phyloP scores from a whole-genome alignment of 306 rosid species.

The Glycyrrhiza uralensis region DNA sequence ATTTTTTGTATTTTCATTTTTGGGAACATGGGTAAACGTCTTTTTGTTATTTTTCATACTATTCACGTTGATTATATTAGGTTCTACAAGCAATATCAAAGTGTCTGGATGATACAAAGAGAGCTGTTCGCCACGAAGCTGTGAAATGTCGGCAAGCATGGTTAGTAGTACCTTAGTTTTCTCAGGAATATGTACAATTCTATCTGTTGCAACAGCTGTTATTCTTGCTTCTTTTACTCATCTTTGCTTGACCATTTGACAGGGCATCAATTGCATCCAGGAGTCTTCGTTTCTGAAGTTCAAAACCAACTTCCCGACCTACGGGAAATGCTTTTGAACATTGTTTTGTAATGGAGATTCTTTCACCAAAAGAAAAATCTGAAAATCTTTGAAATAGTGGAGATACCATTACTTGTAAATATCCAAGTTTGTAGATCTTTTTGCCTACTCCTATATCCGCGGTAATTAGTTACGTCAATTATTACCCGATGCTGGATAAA shows the following conservation, averaged over 20 bases:
- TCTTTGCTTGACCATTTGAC: slow-evolving; percentile 13
- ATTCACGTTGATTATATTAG: slow-evolving; percentile 38
- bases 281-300: slow-evolving; percentile 44
- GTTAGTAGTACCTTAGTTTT: slow-evolving; percentile 42
- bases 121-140: slow-evolving; percentile 86
- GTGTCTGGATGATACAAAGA: slow-evolving; percentile 72
- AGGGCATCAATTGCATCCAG: slow-evolving; percentile 63
- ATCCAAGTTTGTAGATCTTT: background rate
- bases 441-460: background rate
- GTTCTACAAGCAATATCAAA: slow-evolving; percentile 53
- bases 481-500: background rate
- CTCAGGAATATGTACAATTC: background rate
- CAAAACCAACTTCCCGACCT: slow-evolving; percentile 6
- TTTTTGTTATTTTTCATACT: background rate
- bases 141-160: slow-evolving; percentile 84
- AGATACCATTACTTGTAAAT: slow-evolving; percentile 1
- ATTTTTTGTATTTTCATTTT: background rate
- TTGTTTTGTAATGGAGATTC: background rate
- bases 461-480: no score
- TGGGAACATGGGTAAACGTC: background rate
- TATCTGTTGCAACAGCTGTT: background rate
- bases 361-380: background rate
- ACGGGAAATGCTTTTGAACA: background rate
- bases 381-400: background rate
- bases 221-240: background rate